phyloP scores from a whole-genome alignment of 805 yeast genomes.

The Cyberlindnera sargentensis region DNA sequence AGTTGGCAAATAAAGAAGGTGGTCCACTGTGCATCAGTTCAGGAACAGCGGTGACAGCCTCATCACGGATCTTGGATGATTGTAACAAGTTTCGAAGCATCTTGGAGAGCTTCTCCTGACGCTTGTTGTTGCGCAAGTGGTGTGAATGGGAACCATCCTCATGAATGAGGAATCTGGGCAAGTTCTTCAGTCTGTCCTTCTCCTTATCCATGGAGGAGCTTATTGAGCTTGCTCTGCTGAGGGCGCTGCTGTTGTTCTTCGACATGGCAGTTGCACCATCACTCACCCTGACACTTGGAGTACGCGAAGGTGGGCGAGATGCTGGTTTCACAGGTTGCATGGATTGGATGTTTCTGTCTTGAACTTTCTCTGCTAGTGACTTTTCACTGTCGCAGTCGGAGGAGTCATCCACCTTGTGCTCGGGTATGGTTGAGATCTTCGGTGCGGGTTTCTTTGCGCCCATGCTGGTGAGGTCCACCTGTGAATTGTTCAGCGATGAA shows the following conservation, averaged over 20 bases:
- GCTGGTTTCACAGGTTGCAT: not conserved
- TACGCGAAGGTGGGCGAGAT: conserved; percentile 1
- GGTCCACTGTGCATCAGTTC: conserved; percentile 51
- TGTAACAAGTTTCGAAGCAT: conserved; percentile 76
- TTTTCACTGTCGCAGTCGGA: not conserved
- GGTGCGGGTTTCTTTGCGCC: not conserved
- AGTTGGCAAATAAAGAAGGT: conserved; percentile 65
- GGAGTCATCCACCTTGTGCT: conserved; percentile 1
- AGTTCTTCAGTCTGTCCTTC: conserved; percentile 5
- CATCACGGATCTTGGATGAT: conserved; percentile 61
- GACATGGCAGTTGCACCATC: no score
- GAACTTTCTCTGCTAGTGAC: conserved; percentile 1
- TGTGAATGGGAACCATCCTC: conserved; percentile 81
- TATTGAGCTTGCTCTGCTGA: no score
- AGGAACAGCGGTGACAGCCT: conserved; percentile 69
- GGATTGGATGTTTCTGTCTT: not conserved
- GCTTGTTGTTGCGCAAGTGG: conserved; percentile 61
- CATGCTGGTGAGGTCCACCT: not conserved
- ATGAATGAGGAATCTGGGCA: conserved; percentile 40
- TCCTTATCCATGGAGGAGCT: no score
- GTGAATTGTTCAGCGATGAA: conserved; percentile 1
- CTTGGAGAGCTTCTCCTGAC: conserved; percentile 69
- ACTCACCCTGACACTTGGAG: not conserved
- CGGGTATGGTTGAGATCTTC: conserved; percentile 7
- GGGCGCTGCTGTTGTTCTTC: no score